phyloP scores from a whole-genome alignment of 176 grass and related monocot species.

The Elymus sibiricus region DNA sequence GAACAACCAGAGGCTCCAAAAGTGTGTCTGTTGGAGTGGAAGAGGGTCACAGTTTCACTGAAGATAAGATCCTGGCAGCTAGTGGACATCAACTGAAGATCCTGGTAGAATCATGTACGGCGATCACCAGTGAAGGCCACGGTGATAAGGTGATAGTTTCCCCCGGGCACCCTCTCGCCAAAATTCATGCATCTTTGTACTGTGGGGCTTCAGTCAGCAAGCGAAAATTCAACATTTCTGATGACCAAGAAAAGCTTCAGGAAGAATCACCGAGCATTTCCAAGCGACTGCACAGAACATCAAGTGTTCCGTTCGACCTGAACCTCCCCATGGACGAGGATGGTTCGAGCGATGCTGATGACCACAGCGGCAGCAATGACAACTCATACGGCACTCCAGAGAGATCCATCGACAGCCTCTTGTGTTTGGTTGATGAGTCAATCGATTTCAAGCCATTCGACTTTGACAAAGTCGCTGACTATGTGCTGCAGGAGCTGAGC shows the following conservation, averaged over 20 bases:
- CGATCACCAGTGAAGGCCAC: background rate
- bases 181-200: conserved; percentile 29
- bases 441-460: conserved; percentile 58
- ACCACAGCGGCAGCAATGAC: conserved; percentile 36
- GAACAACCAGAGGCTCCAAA: conserved; percentile 24
- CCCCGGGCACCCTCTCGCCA: conserved; percentile 9
- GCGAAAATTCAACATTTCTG: conserved; percentile 44
- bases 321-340: conserved; percentile 63
- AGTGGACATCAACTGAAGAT: conserved; percentile 64
- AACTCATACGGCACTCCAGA: conserved; percentile 37
- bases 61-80: conserved; percentile 57
- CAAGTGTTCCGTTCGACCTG: conserved; percentile 57
- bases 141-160: conserved; percentile 33
- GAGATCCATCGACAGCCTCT: conserved; percentile 46
- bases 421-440: conserved; percentile 37
- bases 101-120: conserved; percentile 20
- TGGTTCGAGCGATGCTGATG: conserved; percentile 29
- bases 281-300: conserved; percentile 43
- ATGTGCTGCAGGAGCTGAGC: conserved; percentile 53
- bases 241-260: conserved; percentile 29
- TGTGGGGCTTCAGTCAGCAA: conserved; percentile 41
- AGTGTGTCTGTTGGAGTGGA: conserved; percentile 24
- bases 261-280: conserved; percentile 30
- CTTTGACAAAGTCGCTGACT: conserved; percentile 55
- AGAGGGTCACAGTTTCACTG: conserved; percentile 47